Percentiles rank a stretch among this genome's conserved stretches.
phyloP scores from a whole-genome alignment of 305 asterid species.

The Nicotiana rustica region DNA sequence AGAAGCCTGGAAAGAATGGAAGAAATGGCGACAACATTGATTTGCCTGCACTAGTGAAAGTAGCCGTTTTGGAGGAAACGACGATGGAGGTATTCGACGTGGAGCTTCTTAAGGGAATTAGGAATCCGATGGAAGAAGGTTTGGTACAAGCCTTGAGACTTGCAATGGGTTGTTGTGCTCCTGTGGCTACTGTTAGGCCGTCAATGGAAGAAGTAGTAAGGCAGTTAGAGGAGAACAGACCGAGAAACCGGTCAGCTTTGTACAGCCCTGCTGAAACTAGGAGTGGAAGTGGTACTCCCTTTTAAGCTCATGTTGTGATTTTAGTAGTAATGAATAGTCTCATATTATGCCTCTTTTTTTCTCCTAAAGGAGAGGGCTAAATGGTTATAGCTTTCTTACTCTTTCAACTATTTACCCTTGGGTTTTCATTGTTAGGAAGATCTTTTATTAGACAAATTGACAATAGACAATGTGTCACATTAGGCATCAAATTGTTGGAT shows the following conservation, averaged over 20 bases:
- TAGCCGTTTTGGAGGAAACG: conserved; percentile 95
- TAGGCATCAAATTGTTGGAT: conserved; percentile 14
- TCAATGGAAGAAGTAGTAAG: conserved; percentile 92
- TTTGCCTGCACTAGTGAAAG: conserved; percentile 93
- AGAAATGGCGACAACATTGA: conserved; percentile 75
- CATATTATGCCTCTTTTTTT: conserved; percentile 37
- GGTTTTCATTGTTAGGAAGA: conserved; percentile 19
- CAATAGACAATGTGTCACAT: conserved; percentile 18
- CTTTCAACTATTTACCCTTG: conserved; percentile 28
- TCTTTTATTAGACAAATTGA: conserved; percentile 10
- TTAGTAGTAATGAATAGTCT: conserved; percentile 37
- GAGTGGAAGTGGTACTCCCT: conserved; percentile 96
- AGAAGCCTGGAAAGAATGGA: conserved; percentile 70
- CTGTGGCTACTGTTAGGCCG: conserved; percentile 86
- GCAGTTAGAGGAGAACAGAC: conserved; percentile 96
- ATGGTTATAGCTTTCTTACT: conserved; percentile 23
- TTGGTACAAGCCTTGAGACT: conserved; percentile 90
- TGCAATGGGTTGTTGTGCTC: conserved; percentile 99
- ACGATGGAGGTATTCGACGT: conserved; percentile 94
- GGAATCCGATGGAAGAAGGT: conserved; percentile 99
- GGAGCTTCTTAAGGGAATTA: conserved; percentile 79
- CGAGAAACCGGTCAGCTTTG: conserved; percentile 94
- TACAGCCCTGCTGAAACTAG: conserved; percentile 98
- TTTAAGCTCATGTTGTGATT: conserved; percentile 50
- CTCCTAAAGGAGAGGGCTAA: conserved; percentile 40